Evolutionary conservation across 805 yeast genomes (phyloP).

Genomic region (Yarrowia bubula): DNA sequence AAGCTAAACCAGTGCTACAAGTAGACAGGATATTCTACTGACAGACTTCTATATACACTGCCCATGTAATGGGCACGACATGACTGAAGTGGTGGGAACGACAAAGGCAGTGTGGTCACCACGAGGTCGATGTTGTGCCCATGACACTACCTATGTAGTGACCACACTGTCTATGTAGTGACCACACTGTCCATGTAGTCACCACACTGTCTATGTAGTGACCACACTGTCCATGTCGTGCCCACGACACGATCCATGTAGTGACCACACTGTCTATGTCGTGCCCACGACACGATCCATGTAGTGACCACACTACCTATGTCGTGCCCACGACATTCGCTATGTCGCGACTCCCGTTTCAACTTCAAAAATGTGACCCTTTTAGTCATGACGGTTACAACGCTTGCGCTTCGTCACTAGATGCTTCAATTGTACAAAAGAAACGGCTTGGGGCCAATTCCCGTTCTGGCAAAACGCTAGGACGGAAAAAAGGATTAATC

Average conservation of each 20-base stretch:
- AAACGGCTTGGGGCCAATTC: neutral
- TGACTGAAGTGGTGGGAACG: too few relatives aligned
- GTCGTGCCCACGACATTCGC: neutral
- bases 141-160: neutral
- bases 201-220: neutral
- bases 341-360: too few relatives aligned
- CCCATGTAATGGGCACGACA: too few relatives aligned
- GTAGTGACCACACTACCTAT: neutral
- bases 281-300: neutral
- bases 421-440: neutral
- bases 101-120: too few relatives aligned
- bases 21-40: too few relatives aligned
- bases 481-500: constrained; percentile 6
- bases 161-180: neutral
- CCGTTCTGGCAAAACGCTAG: neutral
- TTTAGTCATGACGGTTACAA: neutral
- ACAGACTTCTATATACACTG: too few relatives aligned
- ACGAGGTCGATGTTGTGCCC: neutral
- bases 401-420: constrained; percentile 1
- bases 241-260: neutral
- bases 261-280: neutral
- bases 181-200: neutral
- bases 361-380: neutral
- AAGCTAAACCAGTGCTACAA: too few relatives aligned
- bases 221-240: neutral